Percentiles rank a stretch among this genome's conserved stretches.
Evolutionary conservation across 1,139 yeast genomes (phyloP).

Genomic region (Fermentozyma sake): DNA sequence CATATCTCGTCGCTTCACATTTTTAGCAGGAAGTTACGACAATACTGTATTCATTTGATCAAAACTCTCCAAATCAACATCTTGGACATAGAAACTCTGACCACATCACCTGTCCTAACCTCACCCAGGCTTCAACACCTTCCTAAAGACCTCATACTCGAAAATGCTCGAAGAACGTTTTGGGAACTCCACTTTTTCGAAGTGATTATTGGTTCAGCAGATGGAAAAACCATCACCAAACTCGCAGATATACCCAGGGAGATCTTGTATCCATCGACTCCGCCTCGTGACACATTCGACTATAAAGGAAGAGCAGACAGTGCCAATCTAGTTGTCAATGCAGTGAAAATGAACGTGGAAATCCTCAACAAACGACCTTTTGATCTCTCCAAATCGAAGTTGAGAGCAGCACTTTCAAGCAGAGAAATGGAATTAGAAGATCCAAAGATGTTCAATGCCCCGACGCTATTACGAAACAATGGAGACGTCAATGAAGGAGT

Average conservation of each 20-base stretch:
- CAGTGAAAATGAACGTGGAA: slow-evolving; percentile 41
- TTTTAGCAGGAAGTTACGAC: slow-evolving; percentile 34
- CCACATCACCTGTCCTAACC: slow-evolving; percentile 1
- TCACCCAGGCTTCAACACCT: slow-evolving; percentile 15
- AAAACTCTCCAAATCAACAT: slow-evolving; percentile 29
- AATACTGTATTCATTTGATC: slow-evolving; percentile 32
- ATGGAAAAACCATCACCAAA: slow-evolving; percentile 42
- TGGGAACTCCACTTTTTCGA: slow-evolving; percentile 50
- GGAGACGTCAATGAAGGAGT: slow-evolving; percentile 49
- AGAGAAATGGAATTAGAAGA: slow-evolving; percentile 45
- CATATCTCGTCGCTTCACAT: slow-evolving; percentile 47
- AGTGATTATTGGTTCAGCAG: slow-evolving; percentile 48
- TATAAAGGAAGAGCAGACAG: slow-evolving; percentile 45
- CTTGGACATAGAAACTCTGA: slow-evolving; percentile 19
- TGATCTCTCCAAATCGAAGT: slow-evolving; percentile 25
- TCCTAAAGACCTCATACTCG: slow-evolving; percentile 16
- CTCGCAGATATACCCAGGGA: slow-evolving; percentile 27
- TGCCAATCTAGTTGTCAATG: slow-evolving; percentile 43
- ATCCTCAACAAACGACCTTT: slow-evolving; percentile 34
- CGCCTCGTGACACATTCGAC: slow-evolving; percentile 33
- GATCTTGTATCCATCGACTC: slow-evolving; percentile 31
- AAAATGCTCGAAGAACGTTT: slow-evolving; percentile 38
- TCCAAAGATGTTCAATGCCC: slow-evolving; percentile 38
- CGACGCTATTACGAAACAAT: slow-evolving; percentile 32
- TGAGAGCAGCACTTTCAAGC: slow-evolving; percentile 42